A percentile compares a stretch with the other conserved stretches of the same genome.
These are phyloP conservation scores for Achaetomiella virescens DNA, from an alignment of 495 filamentous ascomycete species.

Conservation along the genomic window DNA sequence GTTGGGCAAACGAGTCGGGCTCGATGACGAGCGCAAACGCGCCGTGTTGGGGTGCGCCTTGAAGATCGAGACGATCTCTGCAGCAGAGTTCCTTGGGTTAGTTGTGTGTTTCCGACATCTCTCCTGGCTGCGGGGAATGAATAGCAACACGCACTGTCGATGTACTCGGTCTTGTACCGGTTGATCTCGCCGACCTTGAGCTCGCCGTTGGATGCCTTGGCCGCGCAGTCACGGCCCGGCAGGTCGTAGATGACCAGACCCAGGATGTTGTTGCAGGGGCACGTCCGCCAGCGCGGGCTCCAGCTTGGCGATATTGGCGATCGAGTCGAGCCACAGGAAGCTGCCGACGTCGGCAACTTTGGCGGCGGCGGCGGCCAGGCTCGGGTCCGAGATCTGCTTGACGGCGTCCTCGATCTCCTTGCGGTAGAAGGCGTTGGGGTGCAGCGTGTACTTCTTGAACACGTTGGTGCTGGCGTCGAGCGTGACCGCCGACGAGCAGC, in stretches of 20 bases:
- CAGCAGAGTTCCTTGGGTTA: conserved; percentile 31
- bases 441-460: conserved; percentile 46
- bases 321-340: conserved; percentile 64
- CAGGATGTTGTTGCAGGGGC: conserved; percentile 48
- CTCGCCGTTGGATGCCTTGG: conserved; percentile 72
- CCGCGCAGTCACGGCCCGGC: conserved; percentile 72
- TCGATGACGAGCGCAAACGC: conserved; percentile 56
- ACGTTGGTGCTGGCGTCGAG: conserved; percentile 50
- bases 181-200: conserved; percentile 56
- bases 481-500: conserved; percentile 45
- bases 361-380: conserved; percentile 36
- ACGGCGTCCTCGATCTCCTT: conserved; percentile 47
- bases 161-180: conserved; percentile 63
- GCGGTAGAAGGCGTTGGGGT: conserved; percentile 54
- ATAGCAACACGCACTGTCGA: conserved; percentile 48
- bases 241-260: conserved; percentile 73
- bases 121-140: conserved; percentile 1
- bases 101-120: conserved; percentile 24
- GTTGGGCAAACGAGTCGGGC: conserved; percentile 75
- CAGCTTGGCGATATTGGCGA: conserved; percentile 55
- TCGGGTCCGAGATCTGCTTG: conserved; percentile 31
- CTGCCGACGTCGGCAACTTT: conserved; percentile 59
- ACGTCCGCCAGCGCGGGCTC: conserved; percentile 51
- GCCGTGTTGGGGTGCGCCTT: conserved; percentile 49
- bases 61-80: conserved; percentile 51